These are phyloP conservation scores for Yarrowia hollandica DNA, from an alignment of 805 yeast genomes.

Conservation along the genomic window DNA sequence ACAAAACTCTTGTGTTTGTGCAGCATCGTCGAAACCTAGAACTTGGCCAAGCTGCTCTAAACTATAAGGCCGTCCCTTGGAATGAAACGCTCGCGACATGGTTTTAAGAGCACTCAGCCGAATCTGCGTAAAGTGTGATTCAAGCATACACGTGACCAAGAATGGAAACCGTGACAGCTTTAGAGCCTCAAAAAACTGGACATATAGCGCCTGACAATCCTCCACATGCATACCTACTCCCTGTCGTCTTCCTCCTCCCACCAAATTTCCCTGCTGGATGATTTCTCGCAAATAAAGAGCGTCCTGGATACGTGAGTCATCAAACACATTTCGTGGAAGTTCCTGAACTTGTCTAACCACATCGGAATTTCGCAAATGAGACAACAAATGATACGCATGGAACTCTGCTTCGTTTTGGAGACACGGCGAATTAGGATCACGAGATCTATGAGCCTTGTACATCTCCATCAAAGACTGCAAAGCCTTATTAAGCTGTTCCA, in stretches of 20 bases:
- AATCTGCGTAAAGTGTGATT: slow-evolving; percentile 76
- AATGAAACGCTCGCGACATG: slow-evolving; percentile 65
- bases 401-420: slow-evolving; percentile 91
- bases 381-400: slow-evolving; percentile 78
- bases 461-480: slow-evolving; percentile 85
- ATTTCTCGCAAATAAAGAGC: slow-evolving; percentile 71
- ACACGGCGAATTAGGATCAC: slow-evolving; percentile 45
- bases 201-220: slow-evolving; percentile 62
- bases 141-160: slow-evolving; percentile 70
- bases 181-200: slow-evolving; percentile 55
- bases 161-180: slow-evolving; percentile 54
- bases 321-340: slow-evolving; percentile 58
- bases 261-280: slow-evolving; percentile 60
- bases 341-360: slow-evolving; percentile 71
- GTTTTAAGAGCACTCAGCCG: slow-evolving; percentile 71
- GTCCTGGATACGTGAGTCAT: slow-evolving; percentile 59
- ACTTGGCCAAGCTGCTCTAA: slow-evolving; percentile 49
- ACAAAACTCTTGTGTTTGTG: slow-evolving; percentile 58
- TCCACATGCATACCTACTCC: slow-evolving; percentile 43
- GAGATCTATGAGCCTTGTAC: slow-evolving; percentile 74
- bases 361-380: slow-evolving; percentile 82
- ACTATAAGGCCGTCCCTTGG: slow-evolving; percentile 66
- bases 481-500: slow-evolving; percentile 91
- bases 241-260: slow-evolving; percentile 46
- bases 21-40: slow-evolving; percentile 67